Conservation (phyloP, 1,284 basidiomycete species). For the Gymnopus androsaceus region DNA sequence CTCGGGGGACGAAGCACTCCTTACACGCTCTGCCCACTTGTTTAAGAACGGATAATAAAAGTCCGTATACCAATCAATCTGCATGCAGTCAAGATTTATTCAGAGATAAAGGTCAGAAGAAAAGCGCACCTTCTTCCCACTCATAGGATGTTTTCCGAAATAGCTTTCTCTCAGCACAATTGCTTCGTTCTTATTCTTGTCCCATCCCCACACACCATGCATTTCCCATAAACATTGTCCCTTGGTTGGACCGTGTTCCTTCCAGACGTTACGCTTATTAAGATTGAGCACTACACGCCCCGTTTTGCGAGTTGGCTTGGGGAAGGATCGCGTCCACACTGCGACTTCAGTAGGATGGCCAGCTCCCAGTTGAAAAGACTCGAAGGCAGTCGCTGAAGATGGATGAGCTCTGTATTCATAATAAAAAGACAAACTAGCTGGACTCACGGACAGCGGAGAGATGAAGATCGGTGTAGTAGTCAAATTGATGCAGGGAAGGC, state of each 20-base stretch:
- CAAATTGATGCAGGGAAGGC: slow-evolving; percentile 81
- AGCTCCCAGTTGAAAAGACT: slow-evolving; percentile 83
- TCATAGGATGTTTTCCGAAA: slow-evolving; percentile 72
- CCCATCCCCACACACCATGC: slow-evolving; percentile 95
- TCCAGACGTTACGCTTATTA: slow-evolving; percentile 66
- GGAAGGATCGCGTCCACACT: slow-evolving; percentile 81
- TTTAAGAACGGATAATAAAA: slow-evolving; percentile 84
- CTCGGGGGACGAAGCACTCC: slow-evolving; percentile 46
- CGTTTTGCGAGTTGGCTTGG: slow-evolving; percentile 74
- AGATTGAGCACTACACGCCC: slow-evolving; percentile 60
- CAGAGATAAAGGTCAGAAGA: slow-evolving; percentile 2
- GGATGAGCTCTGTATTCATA: neutral
- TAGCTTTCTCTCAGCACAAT: slow-evolving; percentile 87
- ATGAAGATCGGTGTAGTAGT: slow-evolving; percentile 95
- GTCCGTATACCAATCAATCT: slow-evolving; percentile 85
- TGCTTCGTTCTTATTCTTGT: slow-evolving; percentile 64
- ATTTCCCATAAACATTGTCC: slow-evolving; percentile 86
- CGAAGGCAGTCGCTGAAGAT: slow-evolving; percentile 69
- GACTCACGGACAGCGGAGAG: slow-evolving; percentile 78
- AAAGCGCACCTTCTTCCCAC: slow-evolving; percentile 52
- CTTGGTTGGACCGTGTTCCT: slow-evolving; percentile 64
- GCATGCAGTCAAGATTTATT: neutral
- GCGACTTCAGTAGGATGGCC: slow-evolving; percentile 76
- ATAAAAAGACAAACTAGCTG: neutral
- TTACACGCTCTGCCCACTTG: slow-evolving; percentile 74